Evolutionary conservation across 176 grass and related monocot genomes (phyloP).

Genomic region (Lolium multiflorum): DNA sequence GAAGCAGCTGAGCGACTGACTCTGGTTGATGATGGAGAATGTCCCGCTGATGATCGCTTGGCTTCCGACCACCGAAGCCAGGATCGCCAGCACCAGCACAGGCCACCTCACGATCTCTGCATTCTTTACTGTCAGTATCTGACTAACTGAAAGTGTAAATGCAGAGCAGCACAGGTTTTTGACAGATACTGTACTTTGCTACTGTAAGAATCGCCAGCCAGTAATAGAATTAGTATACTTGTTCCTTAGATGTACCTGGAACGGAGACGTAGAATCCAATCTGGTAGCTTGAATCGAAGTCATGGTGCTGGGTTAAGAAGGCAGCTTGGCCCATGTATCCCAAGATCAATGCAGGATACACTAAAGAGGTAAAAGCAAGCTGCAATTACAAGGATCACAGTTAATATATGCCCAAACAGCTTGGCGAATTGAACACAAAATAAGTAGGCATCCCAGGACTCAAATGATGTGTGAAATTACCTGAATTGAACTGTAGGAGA

Average conservation of each 20-base stretch:
- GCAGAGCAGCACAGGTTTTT: neutral
- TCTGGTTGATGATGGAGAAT: constrained; percentile 98
- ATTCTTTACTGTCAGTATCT: constrained; percentile 9
- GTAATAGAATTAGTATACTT: neutral
- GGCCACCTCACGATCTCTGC: constrained; percentile 86
- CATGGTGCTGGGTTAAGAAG: constrained; percentile 80
- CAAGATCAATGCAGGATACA: constrained; percentile 89
- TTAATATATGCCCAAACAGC: neutral
- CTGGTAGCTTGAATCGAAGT: constrained; percentile 68
- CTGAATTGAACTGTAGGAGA: constrained; percentile 95
- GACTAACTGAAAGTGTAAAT: neutral
- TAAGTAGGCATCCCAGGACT: neutral
- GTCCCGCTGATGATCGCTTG: constrained; percentile 97
- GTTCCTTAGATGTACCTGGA: constrained; percentile 71
- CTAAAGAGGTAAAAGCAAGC: constrained; percentile 89
- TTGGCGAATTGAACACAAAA: neutral
- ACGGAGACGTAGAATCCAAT: constrained; percentile 97
- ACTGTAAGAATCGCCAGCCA: neutral
- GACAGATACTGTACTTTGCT: neutral
- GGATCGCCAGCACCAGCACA: constrained; percentile 78
- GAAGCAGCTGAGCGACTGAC: constrained; percentile 91
- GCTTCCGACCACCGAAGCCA: constrained; percentile 94
- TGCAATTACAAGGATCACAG: constrained; percentile 31
- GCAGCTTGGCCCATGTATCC: constrained; percentile 99
- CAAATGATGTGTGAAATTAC: constrained; percentile 37